These are phyloP conservation scores for Biscutella laevigata DNA, from an alignment of 441 rosid genomes.

Conservation along the genomic window DNA sequence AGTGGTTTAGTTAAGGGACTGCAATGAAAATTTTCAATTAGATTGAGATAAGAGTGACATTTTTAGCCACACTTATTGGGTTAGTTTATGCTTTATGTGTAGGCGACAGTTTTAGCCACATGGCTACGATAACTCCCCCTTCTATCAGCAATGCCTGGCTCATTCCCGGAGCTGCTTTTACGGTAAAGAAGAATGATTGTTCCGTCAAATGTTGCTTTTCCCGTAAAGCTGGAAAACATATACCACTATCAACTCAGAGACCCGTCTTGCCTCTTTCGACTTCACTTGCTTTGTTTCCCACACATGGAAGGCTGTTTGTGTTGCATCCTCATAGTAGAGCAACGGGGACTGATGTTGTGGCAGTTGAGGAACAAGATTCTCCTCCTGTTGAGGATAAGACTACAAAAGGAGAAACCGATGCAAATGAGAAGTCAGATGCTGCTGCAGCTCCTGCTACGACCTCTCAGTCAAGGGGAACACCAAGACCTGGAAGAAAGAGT, in stretches of 20 bases:
- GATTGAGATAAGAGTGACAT: slow-evolving; percentile 3
- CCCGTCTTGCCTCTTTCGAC: slow-evolving; percentile 39
- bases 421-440: slow-evolving; percentile 31
- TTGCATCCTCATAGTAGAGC: slow-evolving; percentile 39
- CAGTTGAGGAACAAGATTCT: slow-evolving; percentile 56
- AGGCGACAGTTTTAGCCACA: slow-evolving; percentile 11
- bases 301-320: slow-evolving; percentile 28
- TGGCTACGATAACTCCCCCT: slow-evolving; percentile 52
- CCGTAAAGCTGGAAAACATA: slow-evolving; percentile 33
- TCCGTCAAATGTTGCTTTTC: slow-evolving; percentile 42
- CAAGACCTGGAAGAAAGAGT: slow-evolving; percentile 58
- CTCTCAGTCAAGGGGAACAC: slow-evolving; percentile 37
- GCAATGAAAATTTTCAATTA: neutral
- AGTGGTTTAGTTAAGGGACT: neutral
- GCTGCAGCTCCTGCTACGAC: slow-evolving; percentile 30
- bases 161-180: slow-evolving; percentile 47
- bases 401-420: slow-evolving; percentile 31
- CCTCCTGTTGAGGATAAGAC: slow-evolving; percentile 37
- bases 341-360: slow-evolving; percentile 53
- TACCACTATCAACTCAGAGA: slow-evolving; percentile 29
- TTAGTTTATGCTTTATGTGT: neutral
- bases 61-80: neutral
- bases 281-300: slow-evolving; percentile 46
- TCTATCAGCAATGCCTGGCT: slow-evolving; percentile 48
- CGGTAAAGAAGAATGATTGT: slow-evolving; percentile 31